phyloP scores from a whole-genome alignment of 129 eudicot species.

The Tanacetum coccineum region DNA sequence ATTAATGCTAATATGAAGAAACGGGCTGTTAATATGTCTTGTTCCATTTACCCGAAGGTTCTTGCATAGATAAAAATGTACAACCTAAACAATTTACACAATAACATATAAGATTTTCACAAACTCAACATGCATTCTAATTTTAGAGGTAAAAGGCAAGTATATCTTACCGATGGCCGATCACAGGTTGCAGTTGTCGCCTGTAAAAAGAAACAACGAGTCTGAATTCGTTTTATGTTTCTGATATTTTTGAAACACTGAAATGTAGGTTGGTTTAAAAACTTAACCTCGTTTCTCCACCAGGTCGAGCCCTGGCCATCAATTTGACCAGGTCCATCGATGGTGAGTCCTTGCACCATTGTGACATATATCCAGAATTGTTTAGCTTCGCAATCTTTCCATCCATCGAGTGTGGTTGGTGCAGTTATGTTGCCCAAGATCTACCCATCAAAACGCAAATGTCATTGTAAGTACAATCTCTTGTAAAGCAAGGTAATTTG shows the following conservation, averaged over 20 bases:
- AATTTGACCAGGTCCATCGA: slow-evolving; percentile 40
- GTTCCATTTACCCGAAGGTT: slow-evolving; percentile 43
- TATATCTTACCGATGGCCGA: slow-evolving; percentile 29
- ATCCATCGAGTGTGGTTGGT: slow-evolving; percentile 26
- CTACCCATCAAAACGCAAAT: slow-evolving; percentile 18
- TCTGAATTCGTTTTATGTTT: neutral
- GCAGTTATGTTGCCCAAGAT: slow-evolving; percentile 43
- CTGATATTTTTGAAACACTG: neutral
- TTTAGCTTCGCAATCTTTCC: slow-evolving; percentile 21
- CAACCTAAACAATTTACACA: slow-evolving; percentile 30
- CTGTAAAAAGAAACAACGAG: slow-evolving; percentile 19
- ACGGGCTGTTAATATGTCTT: slow-evolving; percentile 35
- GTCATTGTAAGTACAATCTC: neutral
- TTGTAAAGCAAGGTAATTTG: too few relatives aligned
- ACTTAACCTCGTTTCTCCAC: slow-evolving; percentile 35
- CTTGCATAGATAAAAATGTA: slow-evolving; percentile 42
- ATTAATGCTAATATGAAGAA: slow-evolving; percentile 30
- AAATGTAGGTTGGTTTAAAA: neutral
- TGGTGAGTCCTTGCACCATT: slow-evolving; percentile 33
- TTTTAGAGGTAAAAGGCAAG: neutral
- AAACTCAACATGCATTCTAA: neutral
- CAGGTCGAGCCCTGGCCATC: slow-evolving; percentile 44
- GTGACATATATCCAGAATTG: slow-evolving; percentile 36
- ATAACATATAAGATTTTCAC: slow-evolving; percentile 4
- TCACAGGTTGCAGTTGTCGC: slow-evolving; percentile 17